phyloP scores from a whole-genome alignment of 1,284 basidiomycete species.

The Exobasidium cylindrosporum region DNA sequence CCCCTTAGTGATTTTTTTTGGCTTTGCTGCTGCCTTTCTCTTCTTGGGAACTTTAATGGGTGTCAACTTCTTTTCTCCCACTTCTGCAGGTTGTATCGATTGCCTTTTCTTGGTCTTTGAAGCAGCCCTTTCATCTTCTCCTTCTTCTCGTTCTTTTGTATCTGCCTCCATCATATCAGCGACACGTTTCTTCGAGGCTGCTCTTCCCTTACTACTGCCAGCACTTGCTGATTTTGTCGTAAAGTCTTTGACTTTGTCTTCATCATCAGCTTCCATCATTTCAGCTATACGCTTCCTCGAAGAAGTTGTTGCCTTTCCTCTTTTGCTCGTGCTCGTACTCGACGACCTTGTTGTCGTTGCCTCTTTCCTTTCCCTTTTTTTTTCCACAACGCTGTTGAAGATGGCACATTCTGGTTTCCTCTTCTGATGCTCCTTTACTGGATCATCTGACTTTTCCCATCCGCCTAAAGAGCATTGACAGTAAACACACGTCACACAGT shows the following conservation, averaged over 20 bases:
- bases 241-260: not conserved
- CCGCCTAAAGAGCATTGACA: slow-evolving; percentile 48
- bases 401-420: slow-evolving; percentile 49
- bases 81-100: not conserved
- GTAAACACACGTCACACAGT: slow-evolving; percentile 53
- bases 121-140: slow-evolving; percentile 3
- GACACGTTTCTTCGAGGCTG: slow-evolving; percentile 19
- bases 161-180: slow-evolving; percentile 19
- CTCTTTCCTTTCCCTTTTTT: slow-evolving; percentile 8
- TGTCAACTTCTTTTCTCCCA: not conserved
- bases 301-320: slow-evolving; percentile 18
- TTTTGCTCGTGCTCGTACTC: slow-evolving; percentile 19
- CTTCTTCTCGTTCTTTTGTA: not conserved
- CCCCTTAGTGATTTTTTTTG: not conserved
- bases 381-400: slow-evolving; percentile 38
- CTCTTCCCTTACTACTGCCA: slow-evolving; percentile 12
- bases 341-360: slow-evolving; percentile 9
- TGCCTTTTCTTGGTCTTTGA: not conserved
- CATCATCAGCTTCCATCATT: slow-evolving; percentile 12
- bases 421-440: slow-evolving; percentile 49
- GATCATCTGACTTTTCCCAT: slow-evolving; percentile 54
- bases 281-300: slow-evolving; percentile 19
- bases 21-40: slow-evolving; percentile 3
- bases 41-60: not conserved
- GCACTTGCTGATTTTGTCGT: slow-evolving; percentile 1